Evolutionary conservation across 2,329 filamentous ascomycete species (phyloP), one percentile per base, ranked within the genome.

Genomic region (Fusarium mexicanum): DNA sequence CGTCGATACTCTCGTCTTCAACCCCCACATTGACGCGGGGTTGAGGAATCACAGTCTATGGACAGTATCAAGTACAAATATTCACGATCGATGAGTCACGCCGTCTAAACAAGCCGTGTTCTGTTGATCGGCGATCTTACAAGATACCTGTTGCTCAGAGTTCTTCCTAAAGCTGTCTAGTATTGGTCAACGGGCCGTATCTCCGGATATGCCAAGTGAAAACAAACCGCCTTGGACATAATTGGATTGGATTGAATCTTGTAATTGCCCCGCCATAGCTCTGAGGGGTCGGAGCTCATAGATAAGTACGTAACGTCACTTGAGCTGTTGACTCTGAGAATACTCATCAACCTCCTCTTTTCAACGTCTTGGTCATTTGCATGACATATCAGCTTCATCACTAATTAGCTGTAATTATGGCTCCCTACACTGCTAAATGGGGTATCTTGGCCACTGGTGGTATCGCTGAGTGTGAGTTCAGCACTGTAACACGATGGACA

Each of bases 371-470:
- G 24, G 12, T 18, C 24, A 22, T 68, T 29, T 24, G 24, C 20
- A 26, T 53, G 44, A 38, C 37, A 38, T 43, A 35, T 24, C 29
- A 50, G 3, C 43, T 38, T 40, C 29, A 40, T 17, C 43, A 70
- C 64, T 59, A 43, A 71, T 78, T 13, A 24, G 26, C 38, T 35
- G 17, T 22, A 58, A 80, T 70, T 17, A 86, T 86, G 85, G 79
- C 86, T 78, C 85, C 88, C 9, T 86, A 84, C 75, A 87, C 85
- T 50, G 67, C 89, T 64, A 86, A 84, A 83, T 91, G 89, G 89
- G 89, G 89, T 74, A 90, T 91, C 80, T 83, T 91, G 83, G 89
- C 89, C 80, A 91, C 89, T 3, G 89, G 88, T 61, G 84, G 87
- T 76, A 90, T 91, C 77, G 89, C 89, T 47, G 84, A 88, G 78